A percentile compares a stretch with the other conserved stretches of the same genome.
Conservation (phyloP, 345 rosid genomes). For the Passiflora organensis region DNA sequence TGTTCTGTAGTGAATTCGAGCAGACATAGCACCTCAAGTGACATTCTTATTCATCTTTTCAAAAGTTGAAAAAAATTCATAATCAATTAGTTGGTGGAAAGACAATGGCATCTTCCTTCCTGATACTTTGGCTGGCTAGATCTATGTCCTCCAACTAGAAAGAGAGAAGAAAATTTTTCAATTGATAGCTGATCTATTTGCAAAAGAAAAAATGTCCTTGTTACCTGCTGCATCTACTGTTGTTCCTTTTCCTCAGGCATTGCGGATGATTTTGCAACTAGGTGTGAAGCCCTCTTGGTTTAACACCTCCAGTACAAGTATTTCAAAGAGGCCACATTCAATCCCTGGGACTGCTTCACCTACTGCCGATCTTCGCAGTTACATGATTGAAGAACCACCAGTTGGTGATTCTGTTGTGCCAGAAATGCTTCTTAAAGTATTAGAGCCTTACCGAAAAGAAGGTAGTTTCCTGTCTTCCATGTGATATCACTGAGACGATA, state of each 20-base stretch:
- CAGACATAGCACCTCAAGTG: no score
- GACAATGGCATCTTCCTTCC: no score
- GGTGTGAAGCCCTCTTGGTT: constrained; percentile 98
- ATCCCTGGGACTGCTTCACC: constrained; percentile 67
- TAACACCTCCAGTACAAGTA: constrained; percentile 64
- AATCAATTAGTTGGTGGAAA: no score
- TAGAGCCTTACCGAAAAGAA: constrained; percentile 84
- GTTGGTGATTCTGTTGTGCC: constrained; percentile 89
- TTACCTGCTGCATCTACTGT: not conserved
- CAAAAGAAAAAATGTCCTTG: no score
- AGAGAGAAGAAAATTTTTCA: not conserved
- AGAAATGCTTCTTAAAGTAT: constrained; percentile 92
- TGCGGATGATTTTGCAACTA: constrained; percentile 90
- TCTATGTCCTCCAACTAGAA: not conserved
- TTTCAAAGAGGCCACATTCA: constrained; percentile 70
- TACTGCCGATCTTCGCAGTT: constrained; percentile 72
- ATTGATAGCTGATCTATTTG: no score
- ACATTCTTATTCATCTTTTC: no score
- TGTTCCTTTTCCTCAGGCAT: constrained; percentile 50
- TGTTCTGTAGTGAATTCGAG: not conserved
- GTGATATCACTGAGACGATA: constrained; percentile 2
- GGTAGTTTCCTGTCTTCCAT: constrained; percentile 34
- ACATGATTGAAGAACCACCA: constrained; percentile 75
- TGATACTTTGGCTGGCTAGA: no score
- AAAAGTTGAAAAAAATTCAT: no score